These are phyloP conservation scores for Podospora sp. DNA, from an alignment of 495 filamentous ascomycete genomes.

Conservation along the genomic window DNA sequence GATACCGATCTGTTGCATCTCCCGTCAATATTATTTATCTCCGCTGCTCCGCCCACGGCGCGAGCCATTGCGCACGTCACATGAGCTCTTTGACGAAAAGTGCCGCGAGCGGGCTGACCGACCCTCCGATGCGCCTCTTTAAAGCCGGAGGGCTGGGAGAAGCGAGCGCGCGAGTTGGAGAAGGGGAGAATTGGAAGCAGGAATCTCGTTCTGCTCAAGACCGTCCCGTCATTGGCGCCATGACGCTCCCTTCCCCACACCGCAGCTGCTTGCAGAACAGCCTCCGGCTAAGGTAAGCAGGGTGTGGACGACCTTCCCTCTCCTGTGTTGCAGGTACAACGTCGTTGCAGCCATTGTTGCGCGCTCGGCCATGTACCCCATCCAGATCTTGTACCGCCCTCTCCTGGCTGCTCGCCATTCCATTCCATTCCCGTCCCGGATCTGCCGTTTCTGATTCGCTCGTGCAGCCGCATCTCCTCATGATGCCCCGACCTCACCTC, in stretches of 20 bases:
- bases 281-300: conserved; percentile 15
- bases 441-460: conserved; percentile 26
- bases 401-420: background rate
- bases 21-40: no score
- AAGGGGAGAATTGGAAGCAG: no score
- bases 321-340: background rate
- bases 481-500: conserved; percentile 23
- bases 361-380: background rate
- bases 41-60: background rate
- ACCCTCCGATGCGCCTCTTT: background rate
- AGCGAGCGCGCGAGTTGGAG: background rate
- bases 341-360: background rate
- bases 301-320: background rate
- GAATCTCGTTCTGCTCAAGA: no score
- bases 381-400: conserved; percentile 7
- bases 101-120: background rate
- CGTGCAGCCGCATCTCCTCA: conserved; percentile 27
- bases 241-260: conserved; percentile 8
- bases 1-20: no score
- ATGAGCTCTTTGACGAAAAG: background rate
- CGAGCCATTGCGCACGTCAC: background rate
- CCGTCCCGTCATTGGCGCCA: background rate
- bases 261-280: no score
- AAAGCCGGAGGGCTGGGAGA: background rate
- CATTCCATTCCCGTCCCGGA: background rate